These are phyloP conservation scores for Flaveria brownii DNA, from an alignment of 129 eudicot genomes.

Conservation along the genomic window DNA sequence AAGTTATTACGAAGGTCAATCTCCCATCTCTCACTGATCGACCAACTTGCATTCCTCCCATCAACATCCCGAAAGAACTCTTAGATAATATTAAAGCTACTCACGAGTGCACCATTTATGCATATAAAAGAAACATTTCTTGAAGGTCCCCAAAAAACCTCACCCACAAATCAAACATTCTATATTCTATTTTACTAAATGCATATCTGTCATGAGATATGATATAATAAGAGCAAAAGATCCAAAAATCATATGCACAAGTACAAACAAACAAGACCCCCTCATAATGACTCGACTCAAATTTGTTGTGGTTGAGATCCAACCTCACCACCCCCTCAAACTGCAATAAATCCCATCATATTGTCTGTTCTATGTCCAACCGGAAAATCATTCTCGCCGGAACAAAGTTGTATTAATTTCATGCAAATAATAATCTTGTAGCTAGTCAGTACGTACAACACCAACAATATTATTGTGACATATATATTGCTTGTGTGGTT, in stretches of 20 bases:
- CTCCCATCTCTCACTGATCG: too few relatives aligned
- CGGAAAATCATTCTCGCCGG: background rate
- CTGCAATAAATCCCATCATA: conserved; percentile 23
- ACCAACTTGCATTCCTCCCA: too few relatives aligned
- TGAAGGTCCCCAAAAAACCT: conserved; percentile 43
- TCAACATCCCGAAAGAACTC: too few relatives aligned
- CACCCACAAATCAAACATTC: conserved; percentile 58
- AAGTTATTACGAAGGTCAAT: too few relatives aligned
- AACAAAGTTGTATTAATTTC: too few relatives aligned
- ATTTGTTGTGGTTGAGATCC: conserved; percentile 72
- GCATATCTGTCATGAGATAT: conserved; percentile 7
- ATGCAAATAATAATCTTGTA: too few relatives aligned
- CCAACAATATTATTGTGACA: too few relatives aligned
- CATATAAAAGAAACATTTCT: conserved; percentile 34
- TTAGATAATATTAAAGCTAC: conserved; percentile 28
- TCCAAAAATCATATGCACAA: conserved; percentile 43
- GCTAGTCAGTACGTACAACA: too few relatives aligned
- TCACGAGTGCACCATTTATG: conserved; percentile 55
- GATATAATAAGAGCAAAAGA: conserved; percentile 26
- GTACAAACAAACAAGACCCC: conserved; percentile 49
- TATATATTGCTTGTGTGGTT: too few relatives aligned
- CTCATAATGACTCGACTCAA: conserved; percentile 27
- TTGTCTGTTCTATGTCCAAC: too few relatives aligned
- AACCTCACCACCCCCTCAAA: conserved; percentile 43
- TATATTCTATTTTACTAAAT: background rate